A percentile compares a stretch with the other conserved stretches of the same genome.
These are phyloP conservation scores for Leccinum pseudoinsigne DNA, from an alignment of 1,284 basidiomycete species.

Conservation along the genomic window DNA sequence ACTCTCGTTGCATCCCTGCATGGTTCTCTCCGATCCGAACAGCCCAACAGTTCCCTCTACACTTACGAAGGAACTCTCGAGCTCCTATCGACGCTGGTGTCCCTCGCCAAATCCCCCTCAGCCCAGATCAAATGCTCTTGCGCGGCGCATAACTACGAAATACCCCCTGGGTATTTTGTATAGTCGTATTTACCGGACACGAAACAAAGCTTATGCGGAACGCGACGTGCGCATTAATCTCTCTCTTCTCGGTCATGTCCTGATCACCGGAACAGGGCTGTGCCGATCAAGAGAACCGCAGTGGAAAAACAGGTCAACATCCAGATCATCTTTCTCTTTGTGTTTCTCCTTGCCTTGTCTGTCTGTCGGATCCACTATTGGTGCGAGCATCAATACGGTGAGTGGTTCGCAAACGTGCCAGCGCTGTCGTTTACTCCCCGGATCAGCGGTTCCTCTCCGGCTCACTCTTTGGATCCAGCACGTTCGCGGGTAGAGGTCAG, in stretches of 20 bases:
- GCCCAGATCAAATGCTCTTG: conserved; percentile 93
- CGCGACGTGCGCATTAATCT: conserved; percentile 70
- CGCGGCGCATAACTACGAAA: conserved; percentile 96
- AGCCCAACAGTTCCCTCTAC: conserved; percentile 97
- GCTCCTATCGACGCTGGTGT: conserved; percentile 57
- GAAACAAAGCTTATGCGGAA: conserved; percentile 99
- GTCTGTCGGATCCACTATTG: conserved; percentile 91
- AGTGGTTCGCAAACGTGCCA: conserved; percentile 12
- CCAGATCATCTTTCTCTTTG: conserved; percentile 96
- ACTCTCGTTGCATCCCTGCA: conserved; percentile 71
- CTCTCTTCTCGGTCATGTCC: neutral
- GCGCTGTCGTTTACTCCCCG: conserved; percentile 7
- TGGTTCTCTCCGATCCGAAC: conserved; percentile 89
- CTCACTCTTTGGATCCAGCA: conserved; percentile 58
- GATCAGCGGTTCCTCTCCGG: conserved; percentile 77
- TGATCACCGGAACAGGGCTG: conserved; percentile 54
- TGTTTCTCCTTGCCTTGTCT: conserved; percentile 75
- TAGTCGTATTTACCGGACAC: conserved; percentile 95
- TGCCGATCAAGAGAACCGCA: conserved; percentile 95
- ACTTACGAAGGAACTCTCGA: conserved; percentile 91
- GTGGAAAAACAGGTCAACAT: conserved; percentile 96
- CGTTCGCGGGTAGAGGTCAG: conserved; percentile 63
- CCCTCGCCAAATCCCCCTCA: conserved; percentile 84
- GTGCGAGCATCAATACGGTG: conserved; percentile 80
- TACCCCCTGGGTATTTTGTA: conserved; percentile 94